A percentile compares a stretch with the other conserved stretches of the same genome.
Evolutionary conservation across 78 protist genomes (phyloP).

Genomic region (Diacronema lutheri): DNA sequence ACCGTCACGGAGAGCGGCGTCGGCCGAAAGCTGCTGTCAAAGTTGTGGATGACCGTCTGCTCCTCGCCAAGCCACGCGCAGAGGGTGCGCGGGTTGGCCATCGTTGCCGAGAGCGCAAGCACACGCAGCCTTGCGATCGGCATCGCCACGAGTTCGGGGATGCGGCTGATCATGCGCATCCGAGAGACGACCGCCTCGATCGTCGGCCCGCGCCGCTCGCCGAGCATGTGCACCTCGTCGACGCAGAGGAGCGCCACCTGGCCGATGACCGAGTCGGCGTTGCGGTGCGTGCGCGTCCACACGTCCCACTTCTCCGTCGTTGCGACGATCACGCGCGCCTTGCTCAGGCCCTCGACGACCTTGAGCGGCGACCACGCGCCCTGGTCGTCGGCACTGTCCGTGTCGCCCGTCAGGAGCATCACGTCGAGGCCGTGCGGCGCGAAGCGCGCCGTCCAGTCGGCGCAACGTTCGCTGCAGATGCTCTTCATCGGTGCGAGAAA

Average conservation of each 20-base stretch:
- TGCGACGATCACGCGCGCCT: conserved; percentile 77
- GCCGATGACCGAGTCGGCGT: background rate
- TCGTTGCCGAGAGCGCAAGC: conserved; percentile 98
- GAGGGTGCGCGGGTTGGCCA: conserved; percentile 87
- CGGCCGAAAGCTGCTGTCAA: conserved; percentile 34
- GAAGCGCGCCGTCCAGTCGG: background rate
- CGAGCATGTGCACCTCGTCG: conserved; percentile 97
- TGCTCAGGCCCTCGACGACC: background rate
- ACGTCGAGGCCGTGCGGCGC: background rate
- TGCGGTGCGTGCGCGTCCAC: background rate
- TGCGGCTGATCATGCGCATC: conserved; percentile 29
- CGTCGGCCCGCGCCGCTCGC: conserved; percentile 97
- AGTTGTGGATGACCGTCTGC: background rate
- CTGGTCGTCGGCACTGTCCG: background rate
- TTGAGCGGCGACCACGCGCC: too few relatives aligned
- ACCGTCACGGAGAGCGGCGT: conserved; percentile 2
- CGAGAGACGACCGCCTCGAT: conserved; percentile 92
- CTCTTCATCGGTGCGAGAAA: conserved; percentile 12
- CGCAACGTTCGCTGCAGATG: background rate
- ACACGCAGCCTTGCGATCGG: conserved; percentile 66
- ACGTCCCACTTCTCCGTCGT: conserved; percentile 99
- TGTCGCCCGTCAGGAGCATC: background rate
- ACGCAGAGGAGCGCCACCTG: conserved; percentile 82
- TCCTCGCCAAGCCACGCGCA: background rate
- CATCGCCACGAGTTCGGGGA: background rate